These are phyloP conservation scores for Primulina huaijiensis DNA, from an alignment of 257 asterid genomes.

Conservation along the genomic window DNA sequence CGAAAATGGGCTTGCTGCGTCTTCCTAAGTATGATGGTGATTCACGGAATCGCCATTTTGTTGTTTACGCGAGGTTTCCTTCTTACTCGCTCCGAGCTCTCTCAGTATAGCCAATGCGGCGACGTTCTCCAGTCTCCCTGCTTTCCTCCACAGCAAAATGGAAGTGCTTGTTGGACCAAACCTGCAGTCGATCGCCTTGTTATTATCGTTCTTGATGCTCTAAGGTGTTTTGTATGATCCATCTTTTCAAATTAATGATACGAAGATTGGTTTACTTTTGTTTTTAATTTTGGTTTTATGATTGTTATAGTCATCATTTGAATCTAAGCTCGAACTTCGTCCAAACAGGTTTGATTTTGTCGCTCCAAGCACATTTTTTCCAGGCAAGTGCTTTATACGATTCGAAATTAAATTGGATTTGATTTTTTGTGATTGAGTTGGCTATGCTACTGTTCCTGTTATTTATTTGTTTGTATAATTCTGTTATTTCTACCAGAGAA, in stretches of 20 bases:
- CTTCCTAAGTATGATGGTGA: conserved; percentile 53
- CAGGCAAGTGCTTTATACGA: conserved; percentile 41
- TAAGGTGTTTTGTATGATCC: conserved; percentile 44
- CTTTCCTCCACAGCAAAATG: conserved; percentile 37
- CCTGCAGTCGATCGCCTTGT: conserved; percentile 80
- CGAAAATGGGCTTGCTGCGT: conserved; percentile 50
- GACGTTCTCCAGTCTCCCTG: conserved; percentile 74
- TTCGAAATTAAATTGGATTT: conserved; percentile 8
- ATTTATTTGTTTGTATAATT: background rate
- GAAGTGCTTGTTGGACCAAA: conserved; percentile 61
- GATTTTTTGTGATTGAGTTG: conserved; percentile 1
- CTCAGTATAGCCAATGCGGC: conserved; percentile 66
- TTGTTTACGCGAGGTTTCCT: conserved; percentile 89
- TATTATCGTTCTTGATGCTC: conserved; percentile 86
- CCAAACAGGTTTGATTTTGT: conserved; percentile 79
- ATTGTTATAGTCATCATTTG: conserved; percentile 29
- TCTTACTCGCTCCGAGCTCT: conserved; percentile 88
- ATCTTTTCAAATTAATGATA: background rate
- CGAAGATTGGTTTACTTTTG: background rate
- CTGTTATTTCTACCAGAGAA: conserved; percentile 44
- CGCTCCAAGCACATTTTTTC: conserved; percentile 82
- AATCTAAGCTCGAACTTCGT: conserved; percentile 10
- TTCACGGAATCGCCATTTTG: conserved; percentile 62
- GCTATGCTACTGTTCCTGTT: conserved; percentile 6
- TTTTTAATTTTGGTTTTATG: background rate